A percentile compares a stretch with the other conserved stretches of the same genome.
Conservation (phyloP, 805 yeast species). For the Saccharomycodes ludwigii region DNA sequence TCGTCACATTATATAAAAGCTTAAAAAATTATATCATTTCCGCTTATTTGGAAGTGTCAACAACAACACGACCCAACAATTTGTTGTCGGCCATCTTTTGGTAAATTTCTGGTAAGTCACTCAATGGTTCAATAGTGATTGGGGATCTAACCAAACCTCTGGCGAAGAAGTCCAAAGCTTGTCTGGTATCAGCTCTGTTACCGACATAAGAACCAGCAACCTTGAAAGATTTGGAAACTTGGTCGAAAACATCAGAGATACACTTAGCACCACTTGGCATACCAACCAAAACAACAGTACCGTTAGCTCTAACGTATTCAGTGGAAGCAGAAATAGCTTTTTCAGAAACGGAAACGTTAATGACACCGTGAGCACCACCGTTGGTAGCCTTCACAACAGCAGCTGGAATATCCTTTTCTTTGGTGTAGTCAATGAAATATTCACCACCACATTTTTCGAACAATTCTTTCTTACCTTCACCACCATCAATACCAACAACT, state of each 20-base stretch:
- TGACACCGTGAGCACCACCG: slow-evolving; percentile 62
- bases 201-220: slow-evolving; percentile 41
- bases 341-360: slow-evolving; percentile 50
- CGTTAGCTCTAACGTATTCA: slow-evolving; percentile 44
- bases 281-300: slow-evolving; percentile 54
- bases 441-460: slow-evolving; percentile 52
- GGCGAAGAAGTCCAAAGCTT: slow-evolving; percentile 63
- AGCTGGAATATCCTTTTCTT: slow-evolving; percentile 36
- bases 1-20: too few species aligned
- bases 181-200: slow-evolving; percentile 39
- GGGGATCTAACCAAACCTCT: slow-evolving; percentile 65
- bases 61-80: slow-evolving; percentile 79
- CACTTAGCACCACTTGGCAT: slow-evolving; percentile 41
- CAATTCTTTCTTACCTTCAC: slow-evolving; percentile 48
- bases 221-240: slow-evolving; percentile 36
- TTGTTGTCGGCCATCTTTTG: slow-evolving; percentile 73
- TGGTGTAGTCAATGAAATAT: slow-evolving; percentile 43
- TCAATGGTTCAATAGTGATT: slow-evolving; percentile 63
- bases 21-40: too few species aligned
- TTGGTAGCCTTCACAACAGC: slow-evolving; percentile 35
- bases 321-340: slow-evolving; percentile 36
- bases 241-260: slow-evolving; percentile 31
- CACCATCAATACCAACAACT: slow-evolving; percentile 65
- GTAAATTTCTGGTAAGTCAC: slow-evolving; percentile 57
- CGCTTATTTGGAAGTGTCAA: slow-evolving; percentile 54